A percentile compares a stretch with the other conserved stretches of the same genome.
Conservation (phyloP, 208 protist genomes). For the Plasmodiophora brassicae region DNA sequence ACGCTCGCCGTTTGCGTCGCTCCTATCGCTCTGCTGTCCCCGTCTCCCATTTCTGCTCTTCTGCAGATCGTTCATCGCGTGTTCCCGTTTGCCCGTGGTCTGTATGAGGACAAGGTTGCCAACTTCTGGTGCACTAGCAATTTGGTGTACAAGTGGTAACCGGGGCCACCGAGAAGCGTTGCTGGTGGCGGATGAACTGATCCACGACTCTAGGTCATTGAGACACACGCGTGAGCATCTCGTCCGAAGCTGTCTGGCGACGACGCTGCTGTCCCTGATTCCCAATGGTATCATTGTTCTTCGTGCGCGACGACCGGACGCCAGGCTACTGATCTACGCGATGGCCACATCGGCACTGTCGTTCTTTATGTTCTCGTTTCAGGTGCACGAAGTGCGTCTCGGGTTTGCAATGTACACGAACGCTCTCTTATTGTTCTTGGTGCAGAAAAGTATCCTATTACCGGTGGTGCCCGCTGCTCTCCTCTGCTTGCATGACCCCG, state of each 20-base stretch:
- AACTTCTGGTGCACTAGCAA: slow-evolving; percentile 76
- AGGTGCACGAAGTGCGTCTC: neutral
- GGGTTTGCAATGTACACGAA: neutral
- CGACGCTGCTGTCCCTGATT: neutral
- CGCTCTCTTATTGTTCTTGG: neutral
- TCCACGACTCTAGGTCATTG: neutral
- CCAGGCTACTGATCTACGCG: neutral
- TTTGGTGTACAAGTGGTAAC: slow-evolving; percentile 49
- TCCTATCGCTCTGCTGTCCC: neutral
- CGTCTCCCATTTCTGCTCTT: neutral
- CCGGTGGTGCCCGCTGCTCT: neutral
- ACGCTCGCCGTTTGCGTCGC: neutral
- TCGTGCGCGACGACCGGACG: neutral
- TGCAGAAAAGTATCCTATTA: neutral
- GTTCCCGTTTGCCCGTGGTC: slow-evolving; percentile 73
- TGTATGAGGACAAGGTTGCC: slow-evolving; percentile 84
- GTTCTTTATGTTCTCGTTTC: slow-evolving; percentile 40
- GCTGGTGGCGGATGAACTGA: neutral
- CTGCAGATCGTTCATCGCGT: slow-evolving; percentile 57
- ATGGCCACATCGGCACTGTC: neutral
- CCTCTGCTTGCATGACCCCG: neutral
- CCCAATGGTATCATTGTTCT: neutral
- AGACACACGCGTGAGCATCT: neutral
- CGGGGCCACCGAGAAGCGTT: too few species aligned
- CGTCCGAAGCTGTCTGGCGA: neutral